phyloP scores from a whole-genome alignment of 1,284 basidiomycete species.

The Heterobasidion parviporum region DNA sequence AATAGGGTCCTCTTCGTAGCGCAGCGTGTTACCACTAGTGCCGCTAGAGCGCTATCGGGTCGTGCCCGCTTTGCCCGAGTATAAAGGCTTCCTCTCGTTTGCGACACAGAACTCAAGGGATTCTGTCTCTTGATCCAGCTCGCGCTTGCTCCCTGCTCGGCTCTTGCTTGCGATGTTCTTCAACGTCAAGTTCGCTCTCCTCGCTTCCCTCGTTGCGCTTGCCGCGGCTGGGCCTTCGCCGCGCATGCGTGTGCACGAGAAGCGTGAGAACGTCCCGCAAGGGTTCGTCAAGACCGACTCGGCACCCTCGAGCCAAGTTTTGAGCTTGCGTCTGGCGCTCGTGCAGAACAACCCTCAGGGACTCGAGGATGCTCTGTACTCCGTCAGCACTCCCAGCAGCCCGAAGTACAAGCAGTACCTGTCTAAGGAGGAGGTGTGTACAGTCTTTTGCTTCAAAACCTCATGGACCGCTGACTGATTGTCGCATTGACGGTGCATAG shows the following conservation, averaged over 20 bases:
- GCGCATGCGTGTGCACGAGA: constrained; percentile 13
- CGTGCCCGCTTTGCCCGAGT: too few species aligned
- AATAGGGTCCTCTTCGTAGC: too few species aligned
- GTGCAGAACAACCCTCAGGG: constrained; percentile 18
- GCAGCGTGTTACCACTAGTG: too few species aligned
- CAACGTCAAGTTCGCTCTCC: background rate
- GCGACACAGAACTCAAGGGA: background rate
- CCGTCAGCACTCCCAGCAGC: constrained; percentile 22
- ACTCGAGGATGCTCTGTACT: constrained; percentile 21
- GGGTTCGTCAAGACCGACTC: constrained; percentile 14
- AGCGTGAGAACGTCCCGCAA: constrained; percentile 7
- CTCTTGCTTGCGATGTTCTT: background rate
- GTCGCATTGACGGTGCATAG: constrained; percentile 9
- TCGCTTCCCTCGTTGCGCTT: background rate
- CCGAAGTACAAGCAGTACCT: constrained; percentile 23
- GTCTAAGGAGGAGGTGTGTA: constrained; percentile 20
- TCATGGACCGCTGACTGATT: background rate
- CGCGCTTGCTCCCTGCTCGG: background rate
- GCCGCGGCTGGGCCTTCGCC: background rate
- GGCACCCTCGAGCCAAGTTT: constrained; percentile 8
- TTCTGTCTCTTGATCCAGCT: background rate
- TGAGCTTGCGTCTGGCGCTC: constrained; percentile 18
- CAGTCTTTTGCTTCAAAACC: too few species aligned
- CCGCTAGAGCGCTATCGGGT: too few species aligned
- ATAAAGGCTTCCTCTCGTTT: too few species aligned